These are phyloP conservation scores for Talaromyces sp. DNA, from an alignment of 2,329 filamentous ascomycete species.

Conservation along the genomic window DNA sequence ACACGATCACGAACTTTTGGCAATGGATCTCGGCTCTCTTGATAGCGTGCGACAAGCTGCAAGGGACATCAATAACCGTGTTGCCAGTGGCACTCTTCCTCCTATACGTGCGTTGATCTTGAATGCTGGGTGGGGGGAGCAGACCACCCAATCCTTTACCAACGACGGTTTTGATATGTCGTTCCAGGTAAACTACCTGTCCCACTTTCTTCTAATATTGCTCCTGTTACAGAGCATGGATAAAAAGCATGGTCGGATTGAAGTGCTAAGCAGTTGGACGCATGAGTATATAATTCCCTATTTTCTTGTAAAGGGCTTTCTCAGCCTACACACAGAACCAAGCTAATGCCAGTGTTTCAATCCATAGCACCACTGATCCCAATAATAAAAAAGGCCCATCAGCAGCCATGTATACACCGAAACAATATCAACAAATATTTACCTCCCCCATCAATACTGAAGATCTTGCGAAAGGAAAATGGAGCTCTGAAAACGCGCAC, in stretches of 20 bases:
- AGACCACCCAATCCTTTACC: constrained; percentile 11
- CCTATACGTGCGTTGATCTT: constrained; percentile 38
- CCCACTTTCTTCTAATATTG: constrained; percentile 17
- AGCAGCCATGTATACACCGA: neutral
- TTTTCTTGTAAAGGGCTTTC: neutral
- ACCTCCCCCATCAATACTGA: neutral
- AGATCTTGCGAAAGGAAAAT: constrained; percentile 7
- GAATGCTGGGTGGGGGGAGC: constrained; percentile 24
- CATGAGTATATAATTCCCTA: constrained; percentile 12
- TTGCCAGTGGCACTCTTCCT: constrained; percentile 27
- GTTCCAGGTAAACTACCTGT: constrained; percentile 18
- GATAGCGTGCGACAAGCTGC: constrained; percentile 13
- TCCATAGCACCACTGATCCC: neutral
- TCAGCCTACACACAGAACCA: neutral
- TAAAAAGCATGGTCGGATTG: constrained; percentile 14
- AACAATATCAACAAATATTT: neutral
- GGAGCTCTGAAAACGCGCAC: constrained; percentile 18
- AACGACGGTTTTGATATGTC: constrained; percentile 15
- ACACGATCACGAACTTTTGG: neutral
- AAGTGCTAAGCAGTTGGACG: constrained; percentile 14
- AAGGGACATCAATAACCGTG: constrained; percentile 13
- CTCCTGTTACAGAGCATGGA: constrained; percentile 20
- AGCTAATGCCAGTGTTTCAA: neutral
- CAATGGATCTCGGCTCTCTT: constrained; percentile 14
- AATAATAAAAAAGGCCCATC: neutral